phyloP scores from a whole-genome alignment of 768 basidiomycete genomes.

The Lentinula sp. region DNA sequence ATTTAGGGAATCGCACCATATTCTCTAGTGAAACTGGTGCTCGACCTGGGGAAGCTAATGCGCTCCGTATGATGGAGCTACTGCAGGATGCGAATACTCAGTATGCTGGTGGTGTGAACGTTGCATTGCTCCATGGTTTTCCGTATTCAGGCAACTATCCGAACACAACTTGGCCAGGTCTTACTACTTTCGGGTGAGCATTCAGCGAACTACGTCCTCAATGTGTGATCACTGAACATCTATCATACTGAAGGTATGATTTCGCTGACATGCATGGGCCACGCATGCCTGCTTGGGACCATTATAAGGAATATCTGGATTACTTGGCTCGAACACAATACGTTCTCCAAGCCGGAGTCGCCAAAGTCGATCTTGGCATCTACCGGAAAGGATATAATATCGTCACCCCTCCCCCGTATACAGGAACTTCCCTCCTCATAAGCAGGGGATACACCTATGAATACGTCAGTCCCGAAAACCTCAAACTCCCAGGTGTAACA shows the following conservation, averaged over 20 bases:
- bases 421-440: constrained; percentile 7
- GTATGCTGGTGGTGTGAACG: constrained; percentile 12
- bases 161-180: constrained; percentile 10
- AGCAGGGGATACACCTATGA: constrained; percentile 10
- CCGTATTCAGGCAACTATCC: constrained; percentile 13
- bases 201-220: background rate
- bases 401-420: constrained; percentile 5
- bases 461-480: constrained; percentile 13
- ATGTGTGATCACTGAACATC: background rate
- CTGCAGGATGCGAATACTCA: constrained; percentile 10
- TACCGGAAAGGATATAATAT: constrained; percentile 12
- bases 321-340: constrained; percentile 12
- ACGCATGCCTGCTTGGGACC: constrained; percentile 10
- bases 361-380: constrained; percentile 12
- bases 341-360: constrained; percentile 9
- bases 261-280: constrained; percentile 9
- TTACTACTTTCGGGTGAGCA: constrained; percentile 5
- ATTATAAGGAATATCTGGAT: constrained; percentile 12
- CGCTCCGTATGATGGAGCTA: constrained; percentile 9
- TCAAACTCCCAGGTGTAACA: constrained; percentile 11
- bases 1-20: constrained; percentile 10
- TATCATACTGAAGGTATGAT: background rate
- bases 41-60: constrained; percentile 1
- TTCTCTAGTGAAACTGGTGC: constrained; percentile 11
- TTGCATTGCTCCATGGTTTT: constrained; percentile 12